Conservation (phyloP, 208 protist genomes). For the Jaenimonas drosophilae region DNA sequence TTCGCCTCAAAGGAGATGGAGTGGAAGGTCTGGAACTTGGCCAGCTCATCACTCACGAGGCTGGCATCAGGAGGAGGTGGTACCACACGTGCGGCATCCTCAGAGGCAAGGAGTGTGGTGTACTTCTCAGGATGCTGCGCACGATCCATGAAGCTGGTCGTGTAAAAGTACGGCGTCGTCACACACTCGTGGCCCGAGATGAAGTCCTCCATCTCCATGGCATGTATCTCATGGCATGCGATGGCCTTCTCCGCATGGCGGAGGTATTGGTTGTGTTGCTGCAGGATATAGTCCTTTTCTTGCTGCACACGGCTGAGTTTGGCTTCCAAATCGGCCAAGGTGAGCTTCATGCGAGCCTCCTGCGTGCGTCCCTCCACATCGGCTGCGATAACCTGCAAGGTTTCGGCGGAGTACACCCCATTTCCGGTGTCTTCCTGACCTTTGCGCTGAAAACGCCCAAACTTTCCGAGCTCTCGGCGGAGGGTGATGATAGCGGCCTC, state of each 20-base stretch:
- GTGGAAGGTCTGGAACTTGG: constrained; percentile 12
- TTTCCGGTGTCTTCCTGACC: constrained; percentile 3
- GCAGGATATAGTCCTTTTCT: constrained; percentile 50
- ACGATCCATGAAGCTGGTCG: constrained; percentile 8
- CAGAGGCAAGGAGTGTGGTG: background rate
- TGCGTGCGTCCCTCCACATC: constrained; percentile 63
- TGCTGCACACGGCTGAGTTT: constrained; percentile 27
- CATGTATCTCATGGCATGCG: constrained; percentile 21
- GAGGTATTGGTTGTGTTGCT: constrained; percentile 71
- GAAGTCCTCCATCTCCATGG: constrained; percentile 47
- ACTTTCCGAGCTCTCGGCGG: constrained; percentile 51
- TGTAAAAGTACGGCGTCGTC: constrained; percentile 28
- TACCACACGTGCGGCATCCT: background rate
- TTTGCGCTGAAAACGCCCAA: constrained; percentile 10
- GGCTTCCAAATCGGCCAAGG: constrained; percentile 43
- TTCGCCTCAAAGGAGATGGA: constrained; percentile 20
- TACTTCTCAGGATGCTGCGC: constrained; percentile 15
- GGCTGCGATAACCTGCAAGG: constrained; percentile 46
- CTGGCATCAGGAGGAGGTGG: background rate
- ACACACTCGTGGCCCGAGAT: constrained; percentile 42
- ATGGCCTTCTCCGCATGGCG: constrained; percentile 43
- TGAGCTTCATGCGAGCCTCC: constrained; percentile 66
- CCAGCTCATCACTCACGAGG: background rate
- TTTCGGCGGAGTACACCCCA: constrained; percentile 36
- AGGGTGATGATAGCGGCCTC: constrained; percentile 63